Base-by-base conservation (phyloP, 768 basidiomycete species). In the Tubosaeta sp. region DNA sequence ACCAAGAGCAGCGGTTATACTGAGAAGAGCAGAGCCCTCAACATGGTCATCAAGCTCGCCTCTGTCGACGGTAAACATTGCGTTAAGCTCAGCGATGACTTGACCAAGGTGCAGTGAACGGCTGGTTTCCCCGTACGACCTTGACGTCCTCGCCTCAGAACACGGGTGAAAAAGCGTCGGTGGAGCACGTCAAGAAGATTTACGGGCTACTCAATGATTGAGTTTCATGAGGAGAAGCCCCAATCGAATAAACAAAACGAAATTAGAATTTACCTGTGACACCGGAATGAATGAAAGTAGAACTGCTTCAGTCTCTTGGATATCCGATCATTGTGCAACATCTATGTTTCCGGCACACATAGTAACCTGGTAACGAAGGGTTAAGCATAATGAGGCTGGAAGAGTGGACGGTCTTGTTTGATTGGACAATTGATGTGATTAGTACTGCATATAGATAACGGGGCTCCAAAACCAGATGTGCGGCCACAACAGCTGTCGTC, bases 11-110 rank as follows among this genome's bases (percentile, higher is more conserved):
- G 72, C 8, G 59, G 70, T 25, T 67, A 77, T 59, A 62, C 59
- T 65, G 79, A 80, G 62, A 82, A 81, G 69, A 91, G 87, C 71
- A 87, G 82, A 62, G 80, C 92, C 19, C 67, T 96, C 55, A 96
- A 95, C 63, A 97, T 98, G 64, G 95, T 99, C 44, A 94, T 97
- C 71, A 97, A 97, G 63, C 75, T 99, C 9, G 78, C 81, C 34
- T 77, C 81, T 40, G 84, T 96, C 12, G 75, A 90, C 60, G 79
- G 77, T 10, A 75, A 75, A 50, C 82, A 84, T 2, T 95, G 93
- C 57, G 82, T 98, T 58, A 98, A 99, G 71, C 82, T 99, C 59
- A 94, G 91, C 49, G 96, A 97, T 67, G 94, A 98, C 61, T 64
- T 86, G 48, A 85, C 75, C 9, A 99, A 98, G 81, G 86, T 83